Evolutionary conservation across 768 basidiomycete genomes (phyloP), one percentile per base, ranked within the genome.

Genomic region (Boletus coccyginus): DNA sequence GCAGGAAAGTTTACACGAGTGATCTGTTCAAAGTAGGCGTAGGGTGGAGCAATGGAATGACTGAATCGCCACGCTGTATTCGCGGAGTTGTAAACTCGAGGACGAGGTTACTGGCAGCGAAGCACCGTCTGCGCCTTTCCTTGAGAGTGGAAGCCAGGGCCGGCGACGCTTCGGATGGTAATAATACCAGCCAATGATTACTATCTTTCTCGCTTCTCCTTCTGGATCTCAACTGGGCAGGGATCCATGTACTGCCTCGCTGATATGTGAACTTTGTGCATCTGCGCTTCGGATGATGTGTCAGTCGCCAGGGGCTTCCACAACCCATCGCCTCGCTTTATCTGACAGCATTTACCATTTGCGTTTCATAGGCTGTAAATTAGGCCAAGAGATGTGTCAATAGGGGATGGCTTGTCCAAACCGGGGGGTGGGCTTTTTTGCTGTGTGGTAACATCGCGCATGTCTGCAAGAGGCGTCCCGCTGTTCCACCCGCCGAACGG

Each of bases 291-390:
- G 56, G 56, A 36, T 59, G 60, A 57, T 68, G 62, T 61, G 61
- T 62, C 58, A 60, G 61, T 65, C 57, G 47, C 56, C 47, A 60
- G 62, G 61, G 55, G 19, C 44, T 50, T 62, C 54, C 59, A 61
- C 57, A 52, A 62, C 56, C 56, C 55, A 52, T 45, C 39, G 46
- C 62, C 60, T 58, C 47, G 61, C 66, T 55, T 57, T 54, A 57
- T 62, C 67, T 61, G 46, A 56, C 67, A 54, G 50, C 46, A 42
- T 58, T 57, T 65, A 46, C 69, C 47, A 50, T 71, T 62, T 68
- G 62, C 47, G 59, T 69, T 61, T 66, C 65, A 63, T 70, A 57
- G 69, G 52, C 43, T 60, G 59, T 68, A 64, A 73, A 69, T 73
- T 66, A 46, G 55, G 56, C 58, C 59, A 50, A 50, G 53, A 56